phyloP scores from a whole-genome alignment of 805 yeast species.

The Wickerhamomyces sydowiorum region DNA sequence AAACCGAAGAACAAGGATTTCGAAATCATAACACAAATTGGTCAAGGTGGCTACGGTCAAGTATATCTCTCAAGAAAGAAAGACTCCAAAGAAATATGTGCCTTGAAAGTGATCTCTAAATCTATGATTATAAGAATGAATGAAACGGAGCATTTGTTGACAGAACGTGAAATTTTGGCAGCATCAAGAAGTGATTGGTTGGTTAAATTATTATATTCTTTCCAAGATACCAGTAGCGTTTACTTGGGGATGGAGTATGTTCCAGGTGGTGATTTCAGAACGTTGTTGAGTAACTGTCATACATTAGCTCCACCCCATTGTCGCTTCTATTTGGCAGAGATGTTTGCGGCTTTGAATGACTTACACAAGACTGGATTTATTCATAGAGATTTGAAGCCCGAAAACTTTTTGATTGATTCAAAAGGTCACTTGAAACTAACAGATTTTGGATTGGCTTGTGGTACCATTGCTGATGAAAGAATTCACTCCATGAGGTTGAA shows the following conservation, averaged over 20 bases:
- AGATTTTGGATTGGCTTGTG: conserved; percentile 97
- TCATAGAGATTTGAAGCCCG: conserved; percentile 95
- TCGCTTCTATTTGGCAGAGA: conserved; percentile 88
- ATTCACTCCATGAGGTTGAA: conserved; percentile 85
- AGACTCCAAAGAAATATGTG: conserved; percentile 93
- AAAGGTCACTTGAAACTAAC: conserved; percentile 91
- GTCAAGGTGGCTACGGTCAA: conserved; percentile 99
- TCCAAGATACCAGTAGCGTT: conserved; percentile 86
- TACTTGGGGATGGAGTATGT: conserved; percentile 98
- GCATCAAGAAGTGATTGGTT: conserved; percentile 95
- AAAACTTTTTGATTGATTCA: conserved; percentile 83
- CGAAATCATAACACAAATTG: conserved; percentile 95
- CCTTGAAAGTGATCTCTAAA: conserved; percentile 87
- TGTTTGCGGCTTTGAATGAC: conserved; percentile 93
- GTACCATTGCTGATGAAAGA: conserved; percentile 86
- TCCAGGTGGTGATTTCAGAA: conserved; percentile 99
- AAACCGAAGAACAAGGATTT: conserved; percentile 94
- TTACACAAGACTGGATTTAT: conserved; percentile 93
- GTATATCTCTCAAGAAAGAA: conserved; percentile 93
- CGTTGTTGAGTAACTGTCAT: conserved; percentile 88
- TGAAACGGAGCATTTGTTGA: conserved; percentile 91
- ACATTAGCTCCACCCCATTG: conserved; percentile 92
- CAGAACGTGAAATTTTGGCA: conserved; percentile 96
- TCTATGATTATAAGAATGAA: conserved; percentile 80
- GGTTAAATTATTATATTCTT: conserved; percentile 88